These are phyloP conservation scores for Stemphylium beticola DNA, from an alignment of 2,329 filamentous ascomycete genomes.

Conservation along the genomic window DNA sequence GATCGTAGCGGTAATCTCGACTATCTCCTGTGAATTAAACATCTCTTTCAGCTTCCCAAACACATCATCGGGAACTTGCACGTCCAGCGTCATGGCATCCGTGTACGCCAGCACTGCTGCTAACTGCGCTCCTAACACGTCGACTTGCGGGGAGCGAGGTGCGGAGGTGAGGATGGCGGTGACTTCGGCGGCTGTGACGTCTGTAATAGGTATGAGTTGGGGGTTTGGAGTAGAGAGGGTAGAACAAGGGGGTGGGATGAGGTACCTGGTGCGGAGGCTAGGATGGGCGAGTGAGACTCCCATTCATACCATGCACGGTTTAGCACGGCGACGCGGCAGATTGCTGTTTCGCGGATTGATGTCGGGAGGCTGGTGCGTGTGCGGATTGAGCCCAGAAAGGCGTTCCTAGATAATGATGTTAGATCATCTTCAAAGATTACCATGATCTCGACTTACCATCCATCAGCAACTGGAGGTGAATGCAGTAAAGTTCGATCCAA, in stretches of 20 bases:
- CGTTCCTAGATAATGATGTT: constrained; percentile 50
- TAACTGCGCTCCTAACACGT: constrained; percentile 62
- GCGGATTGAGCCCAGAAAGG: constrained; percentile 63
- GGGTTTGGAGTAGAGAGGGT: background rate
- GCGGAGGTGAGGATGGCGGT: constrained; percentile 32
- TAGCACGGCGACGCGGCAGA: constrained; percentile 79
- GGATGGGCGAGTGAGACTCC: constrained; percentile 73
- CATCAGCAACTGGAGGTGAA: constrained; percentile 62
- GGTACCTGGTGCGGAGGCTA: constrained; percentile 49
- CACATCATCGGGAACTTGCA: constrained; percentile 71
- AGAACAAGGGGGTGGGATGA: too few species aligned
- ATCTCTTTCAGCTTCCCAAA: constrained; percentile 67
- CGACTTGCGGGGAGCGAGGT: constrained; percentile 14
- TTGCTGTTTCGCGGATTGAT: constrained; percentile 74
- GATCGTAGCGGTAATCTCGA: constrained; percentile 80
- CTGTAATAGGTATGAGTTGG: constrained; percentile 55
- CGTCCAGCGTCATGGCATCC: constrained; percentile 81
- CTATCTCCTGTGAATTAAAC: constrained; percentile 74
- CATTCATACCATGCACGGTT: constrained; percentile 88
- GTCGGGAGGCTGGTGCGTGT: constrained; percentile 58
- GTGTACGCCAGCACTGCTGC: constrained; percentile 74
- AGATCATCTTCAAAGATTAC: background rate
- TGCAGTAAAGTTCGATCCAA: constrained; percentile 63
- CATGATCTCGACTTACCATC: constrained; percentile 50
- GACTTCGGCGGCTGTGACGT: constrained; percentile 61